phyloP scores from a whole-genome alignment of 2,329 filamentous ascomycete genomes.

The Alternaria ventricosa region DNA sequence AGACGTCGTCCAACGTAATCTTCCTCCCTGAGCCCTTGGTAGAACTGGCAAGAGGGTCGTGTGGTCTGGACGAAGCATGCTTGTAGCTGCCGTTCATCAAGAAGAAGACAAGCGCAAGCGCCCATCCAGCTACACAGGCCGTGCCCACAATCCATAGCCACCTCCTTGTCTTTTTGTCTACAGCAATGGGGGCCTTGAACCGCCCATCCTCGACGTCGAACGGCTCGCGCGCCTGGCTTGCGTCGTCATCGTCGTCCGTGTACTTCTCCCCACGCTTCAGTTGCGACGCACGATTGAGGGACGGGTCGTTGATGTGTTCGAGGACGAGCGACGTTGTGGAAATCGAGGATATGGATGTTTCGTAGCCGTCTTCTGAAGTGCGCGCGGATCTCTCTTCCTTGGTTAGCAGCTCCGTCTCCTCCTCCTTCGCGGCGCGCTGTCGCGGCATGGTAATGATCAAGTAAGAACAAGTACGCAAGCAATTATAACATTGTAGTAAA shows the following conservation, averaged over 20 bases:
- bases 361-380: constrained; percentile 44
- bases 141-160: constrained; percentile 66
- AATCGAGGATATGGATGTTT: constrained; percentile 73
- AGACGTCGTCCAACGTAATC: constrained; percentile 74
- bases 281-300: constrained; percentile 37
- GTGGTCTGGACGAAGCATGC: constrained; percentile 67
- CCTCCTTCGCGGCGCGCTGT: constrained; percentile 46
- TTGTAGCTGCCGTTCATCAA: constrained; percentile 70
- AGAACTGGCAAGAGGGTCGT: constrained; percentile 71
- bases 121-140: constrained; percentile 71
- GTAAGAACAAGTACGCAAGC: background rate
- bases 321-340: constrained; percentile 85
- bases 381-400: constrained; percentile 39
- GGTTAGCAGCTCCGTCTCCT: constrained; percentile 56
- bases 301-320: constrained; percentile 72
- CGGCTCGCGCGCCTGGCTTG: constrained; percentile 56
- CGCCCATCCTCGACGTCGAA: constrained; percentile 60
- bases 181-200: constrained; percentile 56
- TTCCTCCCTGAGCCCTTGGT: constrained; percentile 71
- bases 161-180: constrained; percentile 71
- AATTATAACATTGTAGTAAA: constrained; percentile 24
- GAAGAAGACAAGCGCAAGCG: constrained; percentile 71
- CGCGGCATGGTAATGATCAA: constrained; percentile 39
- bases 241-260: constrained; percentile 46
- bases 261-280: constrained; percentile 45